Evolutionary conservation across 164 flowering plant species (phyloP), one percentile per base, ranked within the genome.

Genomic region (Kalanchoe fedtschenkoi): DNA sequence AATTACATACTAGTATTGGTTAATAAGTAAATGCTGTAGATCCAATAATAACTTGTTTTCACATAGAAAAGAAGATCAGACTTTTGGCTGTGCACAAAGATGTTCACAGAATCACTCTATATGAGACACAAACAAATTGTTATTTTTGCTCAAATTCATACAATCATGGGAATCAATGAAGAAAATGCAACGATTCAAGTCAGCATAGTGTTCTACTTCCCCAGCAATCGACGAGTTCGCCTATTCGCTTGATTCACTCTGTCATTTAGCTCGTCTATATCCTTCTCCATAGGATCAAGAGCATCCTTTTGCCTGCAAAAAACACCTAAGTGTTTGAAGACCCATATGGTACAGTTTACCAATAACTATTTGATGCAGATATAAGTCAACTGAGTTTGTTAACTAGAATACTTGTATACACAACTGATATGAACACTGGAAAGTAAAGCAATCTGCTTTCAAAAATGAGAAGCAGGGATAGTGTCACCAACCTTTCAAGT

Each of bases 221-320:
- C 75, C 34, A 89, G 87, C 71, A 89, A 63, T 30, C 72, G 85
- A 8, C 85, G 91, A 32, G 73, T 80, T 6, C 95, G 83, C 22
- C 65, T 79, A 68, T 82, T 83, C 28, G 91, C 90, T 57, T 77
- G 83, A 65, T 70, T 72, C 22, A 88, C 81, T 29, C 97, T 75
- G 54, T 41, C 32, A 64, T 74, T 76, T 16, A 91, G 63, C 71
- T 78, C 95, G 0, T 85, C 90, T 58, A 80, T 81, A 70, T 91
- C 97, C 34, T 69, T 81, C 29, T 72, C 14, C 15, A 87, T 37
- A 75, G 70, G 76, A 67, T 81, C 86, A 67, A 88, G 66, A 32
- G 80, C 80, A 62, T 82, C 74, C 70, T 81, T 85, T 59, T 91
- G 96, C 78, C 96, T 91, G 88, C 74, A 80, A 62, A 46, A 3